These are phyloP conservation scores for Pyrenochaeta sp. DNA, from an alignment of 2,329 filamentous ascomycete genomes.

Conservation along the genomic window DNA sequence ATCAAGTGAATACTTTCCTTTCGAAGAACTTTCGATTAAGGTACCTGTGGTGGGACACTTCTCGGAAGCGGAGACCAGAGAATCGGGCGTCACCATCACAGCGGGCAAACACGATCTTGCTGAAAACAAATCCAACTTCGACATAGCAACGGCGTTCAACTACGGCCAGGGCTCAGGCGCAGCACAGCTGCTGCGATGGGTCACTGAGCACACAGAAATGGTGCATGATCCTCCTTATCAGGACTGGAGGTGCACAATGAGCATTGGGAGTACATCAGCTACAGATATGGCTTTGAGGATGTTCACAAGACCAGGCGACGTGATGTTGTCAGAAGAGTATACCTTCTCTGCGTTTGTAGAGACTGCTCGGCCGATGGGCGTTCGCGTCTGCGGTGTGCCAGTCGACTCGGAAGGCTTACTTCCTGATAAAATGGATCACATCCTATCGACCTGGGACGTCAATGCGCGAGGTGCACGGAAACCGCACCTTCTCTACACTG, in stretches of 20 bases:
- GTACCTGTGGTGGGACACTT: slow-evolving; percentile 76
- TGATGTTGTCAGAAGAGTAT: slow-evolving; percentile 87
- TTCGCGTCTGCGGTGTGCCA: slow-evolving; percentile 67
- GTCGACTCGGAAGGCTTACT: slow-evolving; percentile 74
- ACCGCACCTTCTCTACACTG: slow-evolving; percentile 73
- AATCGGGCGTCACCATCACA: slow-evolving; percentile 66
- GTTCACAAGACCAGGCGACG: slow-evolving; percentile 78
- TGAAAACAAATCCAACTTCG: slow-evolving; percentile 69
- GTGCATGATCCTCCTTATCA: slow-evolving; percentile 85
- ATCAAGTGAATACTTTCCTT: slow-evolving; percentile 90
- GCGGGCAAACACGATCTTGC: slow-evolving; percentile 86
- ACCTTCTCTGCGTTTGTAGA: slow-evolving; percentile 83
- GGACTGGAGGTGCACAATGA: slow-evolving; percentile 88
- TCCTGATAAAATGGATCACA: slow-evolving; percentile 67
- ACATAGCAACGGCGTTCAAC: slow-evolving; percentile 89
- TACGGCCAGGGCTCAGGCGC: slow-evolving; percentile 89
- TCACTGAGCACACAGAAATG: slow-evolving; percentile 95
- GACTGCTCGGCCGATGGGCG: slow-evolving; percentile 69
- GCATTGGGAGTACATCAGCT: slow-evolving; percentile 84
- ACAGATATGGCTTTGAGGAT: slow-evolving; percentile 86
- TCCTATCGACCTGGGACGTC: slow-evolving; percentile 72
- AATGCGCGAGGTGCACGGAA: slow-evolving; percentile 64
- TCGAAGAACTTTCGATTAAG: slow-evolving; percentile 78
- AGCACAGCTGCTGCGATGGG: slow-evolving; percentile 85
- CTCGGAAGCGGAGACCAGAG: slow-evolving; percentile 71